Evolutionary conservation across 169 alveolate genomes (phyloP).

Genomic region (Perkinsus marinus): DNA sequence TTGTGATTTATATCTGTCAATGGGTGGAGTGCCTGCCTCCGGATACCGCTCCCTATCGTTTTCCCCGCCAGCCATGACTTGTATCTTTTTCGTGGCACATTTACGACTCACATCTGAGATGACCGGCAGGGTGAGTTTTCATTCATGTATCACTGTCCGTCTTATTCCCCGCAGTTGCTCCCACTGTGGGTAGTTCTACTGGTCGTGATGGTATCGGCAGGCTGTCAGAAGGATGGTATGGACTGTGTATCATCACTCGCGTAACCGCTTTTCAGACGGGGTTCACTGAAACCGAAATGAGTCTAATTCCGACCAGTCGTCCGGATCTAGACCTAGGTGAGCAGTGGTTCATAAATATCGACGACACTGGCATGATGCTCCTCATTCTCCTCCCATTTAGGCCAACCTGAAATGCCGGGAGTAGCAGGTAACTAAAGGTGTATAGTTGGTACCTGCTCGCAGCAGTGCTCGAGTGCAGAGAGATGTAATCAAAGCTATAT

Average conservation of each 20-base stretch:
- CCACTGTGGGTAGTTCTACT: neutral
- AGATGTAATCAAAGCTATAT: neutral
- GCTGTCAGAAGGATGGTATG: neutral
- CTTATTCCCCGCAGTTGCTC: neutral
- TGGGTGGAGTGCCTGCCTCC: neutral
- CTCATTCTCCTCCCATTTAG: too few species aligned
- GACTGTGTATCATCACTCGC: neutral
- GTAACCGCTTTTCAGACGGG: neutral
- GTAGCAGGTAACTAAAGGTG: neutral
- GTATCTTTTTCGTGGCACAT: neutral
- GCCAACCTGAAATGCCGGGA: neutral
- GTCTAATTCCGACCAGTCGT: neutral
- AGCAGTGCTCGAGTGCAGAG: neutral
- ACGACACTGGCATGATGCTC: neutral
- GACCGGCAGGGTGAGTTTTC: neutral
- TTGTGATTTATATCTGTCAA: neutral
- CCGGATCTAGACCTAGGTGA: neutral
- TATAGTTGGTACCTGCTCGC: neutral
- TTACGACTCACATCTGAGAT: neutral
- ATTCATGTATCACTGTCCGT: neutral
- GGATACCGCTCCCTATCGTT: neutral
- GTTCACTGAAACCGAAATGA: neutral
- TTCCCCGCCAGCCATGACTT: neutral
- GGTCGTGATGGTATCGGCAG: neutral
- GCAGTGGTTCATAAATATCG: neutral